Evolutionary conservation across 306 rosid genomes (phyloP).

Genomic region (Inga laurina): DNA sequence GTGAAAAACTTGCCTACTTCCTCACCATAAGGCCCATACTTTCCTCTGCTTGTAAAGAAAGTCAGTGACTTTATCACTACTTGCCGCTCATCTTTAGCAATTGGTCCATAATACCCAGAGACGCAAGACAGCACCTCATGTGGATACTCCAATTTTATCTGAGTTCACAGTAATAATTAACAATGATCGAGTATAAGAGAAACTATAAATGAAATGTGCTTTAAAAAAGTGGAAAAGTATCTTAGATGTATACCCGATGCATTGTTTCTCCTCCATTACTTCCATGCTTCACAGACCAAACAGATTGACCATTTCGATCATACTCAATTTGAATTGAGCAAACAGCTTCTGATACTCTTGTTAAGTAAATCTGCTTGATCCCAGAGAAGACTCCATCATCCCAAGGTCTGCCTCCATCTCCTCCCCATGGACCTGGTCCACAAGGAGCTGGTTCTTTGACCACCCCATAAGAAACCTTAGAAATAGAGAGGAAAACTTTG

Average conservation of each 20-base stretch:
- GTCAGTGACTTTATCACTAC: constrained; percentile 72
- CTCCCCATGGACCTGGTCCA: constrained; percentile 99
- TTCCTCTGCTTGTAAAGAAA: constrained; percentile 71
- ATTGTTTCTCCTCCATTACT: constrained; percentile 63
- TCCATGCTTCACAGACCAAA: constrained; percentile 93
- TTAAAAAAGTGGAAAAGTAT: not conserved
- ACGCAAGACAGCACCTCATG: constrained; percentile 78
- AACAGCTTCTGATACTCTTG: constrained; percentile 64
- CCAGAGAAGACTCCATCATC: constrained; percentile 93
- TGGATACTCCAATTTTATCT: constrained; percentile 84
- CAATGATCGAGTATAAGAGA: not conserved
- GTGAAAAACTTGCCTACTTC: constrained; percentile 89
- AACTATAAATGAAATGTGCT: not conserved
- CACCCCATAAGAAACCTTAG: constrained; percentile 64
- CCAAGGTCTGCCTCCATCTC: constrained; percentile 91
- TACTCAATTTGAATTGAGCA: constrained; percentile 89
- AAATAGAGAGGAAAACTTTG: not conserved
- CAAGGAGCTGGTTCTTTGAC: constrained; percentile 82
- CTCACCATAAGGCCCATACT: constrained; percentile 88
- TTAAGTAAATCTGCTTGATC: constrained; percentile 78
- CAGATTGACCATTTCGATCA: constrained; percentile 81
- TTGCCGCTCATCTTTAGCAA: constrained; percentile 47
- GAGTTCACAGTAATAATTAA: constrained; percentile 23
- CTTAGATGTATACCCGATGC: constrained; percentile 54
- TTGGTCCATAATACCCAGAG: constrained; percentile 69